These are phyloP conservation scores for Fomitopsis serialis DNA, from an alignment of 768 basidiomycete genomes.

Conservation along the genomic window DNA sequence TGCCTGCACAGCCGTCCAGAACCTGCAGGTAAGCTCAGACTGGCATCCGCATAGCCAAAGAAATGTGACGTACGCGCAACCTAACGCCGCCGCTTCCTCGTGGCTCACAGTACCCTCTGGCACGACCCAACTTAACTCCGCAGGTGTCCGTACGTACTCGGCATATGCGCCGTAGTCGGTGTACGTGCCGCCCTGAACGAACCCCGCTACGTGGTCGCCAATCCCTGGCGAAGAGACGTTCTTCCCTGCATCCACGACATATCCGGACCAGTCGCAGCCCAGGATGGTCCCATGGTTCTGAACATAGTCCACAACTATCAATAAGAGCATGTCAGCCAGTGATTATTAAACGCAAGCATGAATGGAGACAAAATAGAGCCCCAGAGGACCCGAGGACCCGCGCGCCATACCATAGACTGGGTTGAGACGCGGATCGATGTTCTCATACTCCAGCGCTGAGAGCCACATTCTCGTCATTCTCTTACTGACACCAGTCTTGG, in stretches of 20 bases:
- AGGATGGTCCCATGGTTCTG: slow-evolving; percentile 9
- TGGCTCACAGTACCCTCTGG: slow-evolving; percentile 5
- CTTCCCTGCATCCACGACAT: slow-evolving; percentile 17
- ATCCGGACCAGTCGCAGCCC: slow-evolving; percentile 22
- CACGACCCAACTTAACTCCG: slow-evolving; percentile 13
- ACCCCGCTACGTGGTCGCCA: slow-evolving; percentile 21
- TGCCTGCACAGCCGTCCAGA: slow-evolving; percentile 20
- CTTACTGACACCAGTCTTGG: too few relatives aligned
- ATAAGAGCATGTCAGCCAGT: not conserved
- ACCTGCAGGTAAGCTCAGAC: slow-evolving; percentile 2
- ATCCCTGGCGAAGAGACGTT: slow-evolving; percentile 11
- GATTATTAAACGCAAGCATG: not conserved
- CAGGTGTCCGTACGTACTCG: slow-evolving; percentile 16
- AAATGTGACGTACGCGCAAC: slow-evolving; percentile 4
- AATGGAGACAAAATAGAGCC: not conserved
- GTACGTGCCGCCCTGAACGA: slow-evolving; percentile 15
- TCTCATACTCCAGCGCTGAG: too few relatives aligned
- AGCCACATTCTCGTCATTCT: too few relatives aligned
- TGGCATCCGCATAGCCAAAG: not conserved
- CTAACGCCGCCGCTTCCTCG: slow-evolving; percentile 11
- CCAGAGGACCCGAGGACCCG: not conserved
- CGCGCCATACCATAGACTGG: too few relatives aligned
- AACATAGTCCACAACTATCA: slow-evolving; percentile 6
- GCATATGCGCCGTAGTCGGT: slow-evolving; percentile 15
- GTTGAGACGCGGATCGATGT: too few relatives aligned